Evolutionary conservation across 345 rosid species (phyloP).

Genomic region (Trapa bicornis): DNA sequence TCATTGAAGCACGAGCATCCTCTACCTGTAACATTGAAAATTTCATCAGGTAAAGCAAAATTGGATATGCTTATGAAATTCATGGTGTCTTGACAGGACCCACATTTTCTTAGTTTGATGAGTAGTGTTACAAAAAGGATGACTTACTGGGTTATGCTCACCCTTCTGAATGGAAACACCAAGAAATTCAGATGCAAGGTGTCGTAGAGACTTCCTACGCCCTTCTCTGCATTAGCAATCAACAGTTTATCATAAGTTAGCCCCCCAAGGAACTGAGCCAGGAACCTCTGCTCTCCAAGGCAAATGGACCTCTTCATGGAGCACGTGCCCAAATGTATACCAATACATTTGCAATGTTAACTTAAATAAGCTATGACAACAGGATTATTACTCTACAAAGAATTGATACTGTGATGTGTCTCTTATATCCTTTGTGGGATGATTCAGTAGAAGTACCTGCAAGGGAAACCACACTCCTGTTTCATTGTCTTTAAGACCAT

Average conservation of each 20-base stretch:
- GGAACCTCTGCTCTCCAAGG: background rate
- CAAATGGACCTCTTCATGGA: background rate
- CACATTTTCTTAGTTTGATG: background rate
- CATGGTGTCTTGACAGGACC: background rate
- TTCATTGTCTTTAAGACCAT: background rate
- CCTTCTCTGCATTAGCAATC: constrained; percentile 37
- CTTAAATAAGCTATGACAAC: background rate
- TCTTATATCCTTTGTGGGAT: constrained; percentile 67
- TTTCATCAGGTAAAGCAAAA: background rate
- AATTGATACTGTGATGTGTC: constrained; percentile 78
- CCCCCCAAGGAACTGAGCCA: background rate
- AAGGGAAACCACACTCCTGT: constrained; percentile 3
- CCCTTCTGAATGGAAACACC: constrained; percentile 82
- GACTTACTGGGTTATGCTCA: constrained; percentile 90
- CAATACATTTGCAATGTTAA: background rate
- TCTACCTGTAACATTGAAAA: constrained; percentile 36
- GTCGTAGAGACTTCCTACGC: constrained; percentile 54
- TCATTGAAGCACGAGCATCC: constrained; percentile 86
- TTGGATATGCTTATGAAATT: background rate
- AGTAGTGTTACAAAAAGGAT: background rate
- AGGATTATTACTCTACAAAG: constrained; percentile 48
- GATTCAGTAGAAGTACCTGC: constrained; percentile 72
- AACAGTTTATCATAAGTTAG: background rate
- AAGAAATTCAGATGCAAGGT: constrained; percentile 73
- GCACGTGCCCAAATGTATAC: too few species aligned